Evolutionary conservation across 306 rosid species (phyloP).

Genomic region (Prunus mira): DNA sequence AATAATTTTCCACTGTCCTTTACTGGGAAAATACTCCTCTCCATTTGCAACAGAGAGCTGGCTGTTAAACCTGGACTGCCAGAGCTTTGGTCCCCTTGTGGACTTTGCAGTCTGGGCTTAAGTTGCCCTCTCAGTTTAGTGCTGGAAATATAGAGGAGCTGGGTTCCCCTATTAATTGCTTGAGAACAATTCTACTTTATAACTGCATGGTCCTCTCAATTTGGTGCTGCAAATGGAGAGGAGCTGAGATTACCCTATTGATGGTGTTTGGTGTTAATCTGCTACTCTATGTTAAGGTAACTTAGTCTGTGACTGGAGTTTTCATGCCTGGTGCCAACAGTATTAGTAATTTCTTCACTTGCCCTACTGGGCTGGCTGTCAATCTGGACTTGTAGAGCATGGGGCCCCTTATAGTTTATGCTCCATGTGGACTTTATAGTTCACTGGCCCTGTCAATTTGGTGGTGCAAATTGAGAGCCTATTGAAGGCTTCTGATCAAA

Average conservation of each 20-base stretch:
- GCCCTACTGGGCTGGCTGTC: background rate
- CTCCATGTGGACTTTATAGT: background rate
- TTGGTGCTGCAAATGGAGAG: background rate
- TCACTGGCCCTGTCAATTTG: background rate
- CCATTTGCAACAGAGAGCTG: background rate
- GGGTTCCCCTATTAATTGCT: background rate
- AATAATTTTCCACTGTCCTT: background rate
- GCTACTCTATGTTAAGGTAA: conserved; percentile 66
- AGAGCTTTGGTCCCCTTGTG: background rate
- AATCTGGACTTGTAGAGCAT: background rate
- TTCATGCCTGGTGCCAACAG: background rate
- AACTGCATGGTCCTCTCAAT: background rate
- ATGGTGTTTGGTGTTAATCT: background rate
- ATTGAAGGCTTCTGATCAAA: too few species aligned
- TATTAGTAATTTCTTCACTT: background rate
- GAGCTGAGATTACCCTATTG: background rate
- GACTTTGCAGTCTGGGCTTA: background rate
- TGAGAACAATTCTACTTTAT: background rate
- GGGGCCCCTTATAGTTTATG: too few species aligned
- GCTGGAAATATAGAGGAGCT: background rate
- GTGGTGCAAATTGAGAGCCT: background rate
- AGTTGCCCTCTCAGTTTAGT: background rate
- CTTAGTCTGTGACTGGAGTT: conserved; percentile 5
- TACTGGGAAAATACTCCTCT: background rate
- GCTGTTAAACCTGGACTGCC: conserved; percentile 6